Evolutionary conservation across 2,329 filamentous ascomycete genomes (phyloP).

Genomic region (Colletotrichum eremochloae): DNA sequence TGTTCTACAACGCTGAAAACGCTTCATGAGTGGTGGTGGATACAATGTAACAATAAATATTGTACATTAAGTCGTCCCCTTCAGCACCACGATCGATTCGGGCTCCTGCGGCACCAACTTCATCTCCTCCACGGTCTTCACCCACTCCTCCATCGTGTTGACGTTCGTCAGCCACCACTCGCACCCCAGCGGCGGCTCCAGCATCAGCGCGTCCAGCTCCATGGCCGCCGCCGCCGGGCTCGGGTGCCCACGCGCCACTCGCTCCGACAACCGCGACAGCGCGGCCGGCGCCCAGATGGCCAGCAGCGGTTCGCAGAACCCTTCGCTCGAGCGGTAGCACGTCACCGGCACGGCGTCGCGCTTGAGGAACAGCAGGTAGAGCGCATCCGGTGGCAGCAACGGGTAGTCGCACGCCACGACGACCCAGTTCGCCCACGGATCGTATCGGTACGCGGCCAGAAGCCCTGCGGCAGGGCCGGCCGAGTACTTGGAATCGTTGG

Average conservation of each 20-base stretch:
- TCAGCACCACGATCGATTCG: background rate
- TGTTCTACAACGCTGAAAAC: background rate
- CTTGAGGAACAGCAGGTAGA: conserved; percentile 47
- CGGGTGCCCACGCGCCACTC: conserved; percentile 36
- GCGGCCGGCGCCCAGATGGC: conserved; percentile 52
- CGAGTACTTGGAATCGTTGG: conserved; percentile 1
- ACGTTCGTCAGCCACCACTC: conserved; percentile 37
- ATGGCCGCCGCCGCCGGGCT: conserved; percentile 25
- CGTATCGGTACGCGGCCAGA: conserved; percentile 47
- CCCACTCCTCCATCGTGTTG: conserved; percentile 35
- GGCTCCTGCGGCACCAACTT: conserved; percentile 26
- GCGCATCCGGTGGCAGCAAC: conserved; percentile 46
- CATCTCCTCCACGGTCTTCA: conserved; percentile 23
- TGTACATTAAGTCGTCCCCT: background rate
- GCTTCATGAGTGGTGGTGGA: background rate
- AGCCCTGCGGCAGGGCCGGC: conserved; percentile 46
- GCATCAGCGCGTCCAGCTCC: conserved; percentile 24
- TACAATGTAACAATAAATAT: background rate
- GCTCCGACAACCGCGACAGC: conserved; percentile 44
- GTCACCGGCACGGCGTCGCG: conserved; percentile 48
- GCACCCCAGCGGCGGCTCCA: conserved; percentile 17
- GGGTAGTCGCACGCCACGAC: conserved; percentile 53
- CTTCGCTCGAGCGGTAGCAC: conserved; percentile 50
- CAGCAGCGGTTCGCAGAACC: conserved; percentile 52
- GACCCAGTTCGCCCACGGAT: conserved; percentile 49